These are phyloP conservation scores for Colletotrichum sp. DNA, from an alignment of 2,329 filamentous ascomycete species.

Conservation along the genomic window DNA sequence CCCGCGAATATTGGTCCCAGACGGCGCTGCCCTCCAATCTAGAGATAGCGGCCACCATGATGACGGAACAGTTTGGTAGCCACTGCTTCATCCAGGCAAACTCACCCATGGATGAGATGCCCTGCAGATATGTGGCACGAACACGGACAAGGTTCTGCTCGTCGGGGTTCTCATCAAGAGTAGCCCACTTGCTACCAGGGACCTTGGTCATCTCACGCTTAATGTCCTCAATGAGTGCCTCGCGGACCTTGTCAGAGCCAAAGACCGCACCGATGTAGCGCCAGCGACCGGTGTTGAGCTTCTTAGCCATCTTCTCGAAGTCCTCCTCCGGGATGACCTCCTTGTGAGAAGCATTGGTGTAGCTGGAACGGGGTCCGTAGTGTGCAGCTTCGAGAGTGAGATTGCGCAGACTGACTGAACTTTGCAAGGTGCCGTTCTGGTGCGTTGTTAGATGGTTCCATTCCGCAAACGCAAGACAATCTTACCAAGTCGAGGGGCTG, in stretches of 20 bases:
- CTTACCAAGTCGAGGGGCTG: slow-evolving; percentile 5
- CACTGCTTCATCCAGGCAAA: slow-evolving; percentile 15
- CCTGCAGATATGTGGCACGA: slow-evolving; percentile 4
- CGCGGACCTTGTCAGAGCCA: slow-evolving; percentile 11
- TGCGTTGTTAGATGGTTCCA: too few relatives aligned
- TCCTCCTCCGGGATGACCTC: slow-evolving; percentile 8
- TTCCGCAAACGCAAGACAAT: rapidly evolving
- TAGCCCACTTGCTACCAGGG: slow-evolving; percentile 7
- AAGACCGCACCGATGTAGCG: slow-evolving; percentile 12
- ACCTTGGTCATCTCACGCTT: slow-evolving; percentile 6
- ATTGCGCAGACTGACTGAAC: slow-evolving; percentile 9
- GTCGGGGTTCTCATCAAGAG: slow-evolving; percentile 4
- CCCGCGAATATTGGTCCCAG: slow-evolving; percentile 7
- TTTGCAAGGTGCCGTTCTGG: slow-evolving; percentile 1
- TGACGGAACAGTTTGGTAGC: slow-evolving; percentile 10
- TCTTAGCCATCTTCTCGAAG: slow-evolving; percentile 11
- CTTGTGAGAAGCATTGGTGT: slow-evolving; percentile 14
- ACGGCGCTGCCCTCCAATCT: not conserved
- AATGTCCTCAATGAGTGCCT: slow-evolving; percentile 4
- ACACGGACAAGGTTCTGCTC: slow-evolving; percentile 3
- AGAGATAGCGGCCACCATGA: slow-evolving; percentile 7
- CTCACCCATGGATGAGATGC: slow-evolving; percentile 15
- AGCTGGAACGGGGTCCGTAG: slow-evolving; percentile 12
- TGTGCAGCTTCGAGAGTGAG: slow-evolving; percentile 2
- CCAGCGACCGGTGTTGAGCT: slow-evolving; percentile 11